Base-by-base conservation (phyloP, 1,139 yeast genomes). In the Suhomyces bokatorum region DNA sequence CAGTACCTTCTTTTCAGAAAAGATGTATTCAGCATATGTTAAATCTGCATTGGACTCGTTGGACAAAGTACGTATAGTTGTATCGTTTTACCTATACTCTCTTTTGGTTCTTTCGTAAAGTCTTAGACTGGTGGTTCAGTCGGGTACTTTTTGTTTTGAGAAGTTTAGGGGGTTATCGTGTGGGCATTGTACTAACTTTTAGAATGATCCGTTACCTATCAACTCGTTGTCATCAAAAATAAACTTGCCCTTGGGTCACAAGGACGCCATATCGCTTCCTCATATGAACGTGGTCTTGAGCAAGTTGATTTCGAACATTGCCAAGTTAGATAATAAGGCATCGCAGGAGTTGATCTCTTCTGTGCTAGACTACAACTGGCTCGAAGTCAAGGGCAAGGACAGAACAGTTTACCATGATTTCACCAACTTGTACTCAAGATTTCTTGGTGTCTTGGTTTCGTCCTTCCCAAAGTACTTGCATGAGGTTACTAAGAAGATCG, bases 381-480 rank as follows among this genome's bases (percentile, higher is more conserved):
- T 83, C 55, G 75, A 64, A 16, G 53, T 63, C 16, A 50, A 54
- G 13, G 43, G 46, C 7, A 43, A 51, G 27, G 48, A 47, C 14
- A 50, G 51, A 50, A 47, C 59, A 67, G 42, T 43, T 8, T 45
- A 58, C 60, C 16, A 50, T 51, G 38, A 69, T 71, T 67, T 75
- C 75, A 47, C 69, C 63, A 61, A 76, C 66, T 49, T 86, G 72
- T 73, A 73, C 53, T 77, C 86, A 37, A 84, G 83, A 42, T 93
- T 93, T 63, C 68, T 88, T 44, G 76, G 82, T 38, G 88, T 90
- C 26, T 73, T 93, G 46, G 89, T 91, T 33, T 85, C 96, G 6
- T 86, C 95, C 34, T 75, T 85, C 48, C 98, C 98, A 7, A 87
- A 84, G 63, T 91, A 95, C 86, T 82, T 95, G 79, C 78, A 79